Evolutionary conservation across 768 basidiomycete genomes (phyloP), one percentile per base, ranked within the genome.

Genomic region (Lanmaoa rubissima): DNA sequence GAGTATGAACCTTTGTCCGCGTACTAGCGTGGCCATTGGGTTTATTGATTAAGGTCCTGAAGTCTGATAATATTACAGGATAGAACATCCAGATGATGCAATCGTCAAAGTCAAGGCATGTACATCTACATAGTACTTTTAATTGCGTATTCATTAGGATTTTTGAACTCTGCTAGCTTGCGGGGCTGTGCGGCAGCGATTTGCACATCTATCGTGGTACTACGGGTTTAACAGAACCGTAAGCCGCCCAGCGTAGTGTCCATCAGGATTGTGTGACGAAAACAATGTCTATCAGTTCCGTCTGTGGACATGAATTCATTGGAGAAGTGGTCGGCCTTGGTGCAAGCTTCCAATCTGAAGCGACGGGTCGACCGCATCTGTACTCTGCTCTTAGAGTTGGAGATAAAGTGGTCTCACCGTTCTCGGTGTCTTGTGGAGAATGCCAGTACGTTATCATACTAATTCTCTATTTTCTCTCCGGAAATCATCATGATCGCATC

Each of bases 361-460:
- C 64, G 5, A 60, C 74, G 42, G 82, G 78, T 43, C 77, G 90
- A 46, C 88, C 90, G 1, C 65, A 68, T 26, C 73, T 90, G 17
- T 91, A 92, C 59, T 75, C 83, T 0, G 81, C 74, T 24, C 76
- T 92, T 51, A 82, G 78, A 53, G 70, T 89, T 8, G 90, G 89
- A 6, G 86, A 92, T 66, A 87, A 84, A 64, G 87, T 92, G 14
- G 84, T 92, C 21, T 84, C 88, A 1, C 88, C 91, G 3, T 92
- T 92, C 71, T 89, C 89, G 0, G 78, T 81, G n/a, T 88, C 83
- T 48, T 93, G 91, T 61, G 86, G 85, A n/a, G 89, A 92, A 66
- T 93, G 91, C 79, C 82, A 86, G 90, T 92, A 57, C 65, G 84
- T 78, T 42, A 2, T 41, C 39, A 4, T 31, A n/a, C n/a, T n/a